Evolutionary conservation across 2,329 filamentous ascomycete genomes (phyloP), one percentile per base, ranked within the genome.

Genomic region (Exophiala xenobiotica): DNA sequence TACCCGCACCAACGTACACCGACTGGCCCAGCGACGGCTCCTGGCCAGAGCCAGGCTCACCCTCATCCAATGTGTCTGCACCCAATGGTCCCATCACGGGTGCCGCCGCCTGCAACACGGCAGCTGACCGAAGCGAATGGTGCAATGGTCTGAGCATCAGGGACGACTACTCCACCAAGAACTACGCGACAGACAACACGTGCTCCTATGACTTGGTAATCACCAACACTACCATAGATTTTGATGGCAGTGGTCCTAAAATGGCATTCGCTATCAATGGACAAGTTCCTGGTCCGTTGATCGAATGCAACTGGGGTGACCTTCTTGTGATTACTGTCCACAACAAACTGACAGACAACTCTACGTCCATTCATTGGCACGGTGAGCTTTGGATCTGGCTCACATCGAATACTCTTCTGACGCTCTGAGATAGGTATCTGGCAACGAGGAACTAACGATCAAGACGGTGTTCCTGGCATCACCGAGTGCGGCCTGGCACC

Each of bases 251-350:
- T 16, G 52, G 49, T 20, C 70, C 70, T n/a, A 72, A 78, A 6
- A 69, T 74, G 9, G 65, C 86, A 73, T 78, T 90, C 44, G 80
- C 84, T 24, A 87, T 87, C 63, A 86, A 87, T 63, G 80, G 79
- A 5, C 77, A 81, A 38, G 85, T 80, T 54, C 86, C 86, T 1
- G 86, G 84, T 0, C 86, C 86, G 1, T 70, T 76, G 11, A 81
- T 90, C 48, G 76, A 78, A 56, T 83, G 80, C n/a, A 77, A 83
- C 64, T 84, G 80, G 81, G 81, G 81, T 27, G 81, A 85, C 60
- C 69, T 58, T 18, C 68, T 84, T 4, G 61, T 67, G 12, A 66
- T 82, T 8, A 78, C 78, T 45, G 75, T 86, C 7, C 77, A 69
- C 27, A 86, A 84, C 63, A 58, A 71, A 45, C 47, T 75, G 67